Percentiles rank a stretch among this genome's conserved stretches.
Evolutionary conservation across 164 flowering plant genomes (phyloP).

Genomic region (Akebia trifoliata): DNA sequence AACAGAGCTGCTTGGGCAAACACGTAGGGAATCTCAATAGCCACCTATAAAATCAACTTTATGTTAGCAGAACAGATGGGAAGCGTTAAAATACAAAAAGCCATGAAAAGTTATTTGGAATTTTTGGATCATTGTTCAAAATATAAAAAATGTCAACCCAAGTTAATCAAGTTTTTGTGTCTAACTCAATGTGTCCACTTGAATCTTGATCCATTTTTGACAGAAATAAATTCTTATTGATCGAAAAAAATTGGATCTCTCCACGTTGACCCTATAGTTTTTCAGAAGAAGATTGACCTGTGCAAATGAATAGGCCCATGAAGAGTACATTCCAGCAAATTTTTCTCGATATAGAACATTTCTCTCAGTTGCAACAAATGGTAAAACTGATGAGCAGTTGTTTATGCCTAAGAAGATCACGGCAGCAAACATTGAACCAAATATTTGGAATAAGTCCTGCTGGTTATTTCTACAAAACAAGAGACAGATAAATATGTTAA

Average conservation of each 20-base stretch:
- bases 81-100: too few species aligned
- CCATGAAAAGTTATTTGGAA: too few species aligned
- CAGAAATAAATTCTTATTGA: too few species aligned
- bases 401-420: constrained; percentile 47
- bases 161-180: too few species aligned
- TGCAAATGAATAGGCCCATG: constrained; percentile 59
- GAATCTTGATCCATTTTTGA: too few species aligned
- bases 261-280: neutral
- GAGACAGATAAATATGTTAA: neutral
- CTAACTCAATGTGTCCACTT: too few species aligned
- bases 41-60: constrained; percentile 20
- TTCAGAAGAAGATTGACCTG: constrained; percentile 36
- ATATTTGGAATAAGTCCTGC: constrained; percentile 46
- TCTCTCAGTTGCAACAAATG: constrained; percentile 48
- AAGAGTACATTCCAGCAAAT: constrained; percentile 76
- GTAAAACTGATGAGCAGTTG: constrained; percentile 51
- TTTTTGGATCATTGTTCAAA: too few species aligned
- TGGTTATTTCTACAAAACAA: constrained; percentile 34
- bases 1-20: constrained; percentile 30
- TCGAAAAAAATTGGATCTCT: too few species aligned
- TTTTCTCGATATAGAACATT: constrained; percentile 59
- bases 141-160: too few species aligned
- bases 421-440: constrained; percentile 51
- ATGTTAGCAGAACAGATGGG: neutral
- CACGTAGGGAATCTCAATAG: constrained; percentile 48